Evolutionary conservation across 2,329 filamentous ascomycete genomes (phyloP).

Genomic region (Venturia nashicola): DNA sequence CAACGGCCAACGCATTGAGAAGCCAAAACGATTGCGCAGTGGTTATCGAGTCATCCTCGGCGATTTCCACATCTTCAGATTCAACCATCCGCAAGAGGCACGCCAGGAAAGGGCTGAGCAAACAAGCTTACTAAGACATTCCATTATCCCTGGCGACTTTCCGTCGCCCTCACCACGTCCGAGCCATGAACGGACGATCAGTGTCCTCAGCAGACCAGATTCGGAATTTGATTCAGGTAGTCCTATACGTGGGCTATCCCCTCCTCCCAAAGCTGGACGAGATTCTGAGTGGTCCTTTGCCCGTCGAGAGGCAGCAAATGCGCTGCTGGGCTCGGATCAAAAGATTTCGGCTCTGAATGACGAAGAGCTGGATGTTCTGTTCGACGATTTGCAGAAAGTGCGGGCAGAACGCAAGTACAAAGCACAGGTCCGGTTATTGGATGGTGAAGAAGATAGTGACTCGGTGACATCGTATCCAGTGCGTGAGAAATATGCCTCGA

Average conservation of each 20-base stretch:
- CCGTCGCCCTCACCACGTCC: conserved; percentile 48
- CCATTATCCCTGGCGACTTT: conserved; percentile 52
- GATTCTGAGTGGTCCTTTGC: conserved; percentile 95
- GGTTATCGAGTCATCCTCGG: conserved; percentile 92
- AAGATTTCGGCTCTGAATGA: conserved; percentile 84
- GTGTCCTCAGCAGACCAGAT: conserved; percentile 56
- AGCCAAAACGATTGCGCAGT: conserved; percentile 74
- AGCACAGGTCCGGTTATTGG: conserved; percentile 41
- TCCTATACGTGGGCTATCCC: conserved; percentile 68
- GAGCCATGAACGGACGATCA: conserved; percentile 58
- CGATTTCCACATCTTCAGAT: conserved; percentile 97
- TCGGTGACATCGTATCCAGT: conserved; percentile 78
- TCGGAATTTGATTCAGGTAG: conserved; percentile 64
- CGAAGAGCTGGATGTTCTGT: conserved; percentile 84
- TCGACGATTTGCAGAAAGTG: conserved; percentile 85
- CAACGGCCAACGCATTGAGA: conserved; percentile 81
- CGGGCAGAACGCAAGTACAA: conserved; percentile 69
- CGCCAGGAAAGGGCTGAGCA: conserved; percentile 82
- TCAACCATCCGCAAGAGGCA: conserved; percentile 95
- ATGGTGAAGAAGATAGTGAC: conserved; percentile 70
- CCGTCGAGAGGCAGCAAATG: conserved; percentile 80
- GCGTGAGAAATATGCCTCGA: conserved; percentile 91
- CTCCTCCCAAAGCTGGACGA: conserved; percentile 53
- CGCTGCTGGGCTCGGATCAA: conserved; percentile 80
- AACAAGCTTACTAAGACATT: conserved; percentile 71